Percentiles rank a stretch among this genome's conserved stretches.
These are phyloP conservation scores for Zopfia rhizophila DNA, from an alignment of 2,329 filamentous ascomycete species.

Conservation along the genomic window DNA sequence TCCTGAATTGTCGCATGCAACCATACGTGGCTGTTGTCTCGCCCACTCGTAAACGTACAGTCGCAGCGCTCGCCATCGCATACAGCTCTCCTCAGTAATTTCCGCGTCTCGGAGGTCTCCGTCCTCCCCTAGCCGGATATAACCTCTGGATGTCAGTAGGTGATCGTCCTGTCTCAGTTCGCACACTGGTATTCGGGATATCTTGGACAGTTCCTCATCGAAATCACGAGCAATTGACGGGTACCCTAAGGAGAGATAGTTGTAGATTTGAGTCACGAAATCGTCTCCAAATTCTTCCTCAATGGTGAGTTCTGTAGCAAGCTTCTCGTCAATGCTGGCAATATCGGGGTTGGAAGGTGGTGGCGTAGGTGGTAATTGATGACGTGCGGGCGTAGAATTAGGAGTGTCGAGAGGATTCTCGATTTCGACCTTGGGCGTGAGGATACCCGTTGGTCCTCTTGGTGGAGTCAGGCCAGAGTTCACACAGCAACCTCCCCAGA, in stretches of 20 bases:
- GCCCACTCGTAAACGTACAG: conserved; percentile 91
- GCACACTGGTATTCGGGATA: conserved; percentile 74
- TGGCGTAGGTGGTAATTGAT: conserved; percentile 49
- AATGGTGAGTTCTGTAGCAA: conserved; percentile 59
- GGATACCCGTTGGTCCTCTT: conserved; percentile 59
- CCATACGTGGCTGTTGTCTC: conserved; percentile 80
- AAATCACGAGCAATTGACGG: conserved; percentile 84
- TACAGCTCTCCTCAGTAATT: conserved; percentile 64
- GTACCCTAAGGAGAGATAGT: conserved; percentile 93
- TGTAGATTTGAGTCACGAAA: conserved; percentile 96
- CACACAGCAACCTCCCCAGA: conserved; percentile 81
- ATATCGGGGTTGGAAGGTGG: conserved; percentile 51
- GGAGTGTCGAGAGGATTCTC: conserved; percentile 56
- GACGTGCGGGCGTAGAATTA: conserved; percentile 45
- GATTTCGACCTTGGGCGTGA: conserved; percentile 58
- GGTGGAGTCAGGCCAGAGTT: conserved; percentile 52
- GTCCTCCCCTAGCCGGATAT: conserved; percentile 69
- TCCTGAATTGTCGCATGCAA: conserved; percentile 36
- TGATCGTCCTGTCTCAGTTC: conserved; percentile 79
- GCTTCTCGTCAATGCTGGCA: conserved; percentile 54
- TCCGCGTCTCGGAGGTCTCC: conserved; percentile 62
- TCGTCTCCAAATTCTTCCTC: conserved; percentile 78
- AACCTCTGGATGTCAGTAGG: conserved; percentile 72
- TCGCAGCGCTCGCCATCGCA: conserved; percentile 85
- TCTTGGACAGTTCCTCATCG: conserved; percentile 85